Base-by-base conservation (phyloP, 2,329 filamentous ascomycete species). In the Claviceps fusiformis region DNA sequence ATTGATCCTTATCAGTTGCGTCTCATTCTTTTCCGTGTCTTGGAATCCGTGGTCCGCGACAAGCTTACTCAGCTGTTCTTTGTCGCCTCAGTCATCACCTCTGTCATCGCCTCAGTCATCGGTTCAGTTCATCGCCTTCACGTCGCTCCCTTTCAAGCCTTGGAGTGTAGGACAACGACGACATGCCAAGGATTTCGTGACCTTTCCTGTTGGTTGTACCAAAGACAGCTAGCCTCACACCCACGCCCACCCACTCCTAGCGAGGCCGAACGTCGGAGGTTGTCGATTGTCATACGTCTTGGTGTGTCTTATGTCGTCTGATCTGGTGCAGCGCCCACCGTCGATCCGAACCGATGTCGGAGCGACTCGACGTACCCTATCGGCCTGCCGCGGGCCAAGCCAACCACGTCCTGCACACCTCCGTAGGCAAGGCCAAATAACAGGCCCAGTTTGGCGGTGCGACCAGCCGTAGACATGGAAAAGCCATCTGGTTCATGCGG, bases 351-450 rank as follows among this genome's bases (percentile, higher is more conserved):
- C 50, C 73, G 73, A 58, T 75, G 73, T 60, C 77, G 72, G 54
- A 85, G 62, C 62, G 82, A 87, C 56, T 89, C 83, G 58, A 95
- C 73, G 67, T 95, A 95, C 24, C 82, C 81, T 39, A 91, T 80
- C 54, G 76, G 80, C 63, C 87, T 83, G 54, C 89, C 89, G 66
- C 82, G 85, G 53, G 81, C 71, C 57, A 84, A 74, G 54, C 82
- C 82, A 39, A 93, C 68, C 11, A 77, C 71, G 71, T 97, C 92
- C 70, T 97, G 91, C 56, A 86, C 68, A 43, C 92, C 73, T 29
- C 92, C 92, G 70, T 89, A 97, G 8, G 74, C 80, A 41, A 95
- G 66, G 24, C 92, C 91, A 60, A 90, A 83, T 61, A 86, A 75
- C 49, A 96, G 73, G 1, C 90, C 92, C 62, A 87, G 81, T 66